phyloP scores from a whole-genome alignment of 805 yeast species.

The Hanseniaspora hatyaiensis region DNA sequence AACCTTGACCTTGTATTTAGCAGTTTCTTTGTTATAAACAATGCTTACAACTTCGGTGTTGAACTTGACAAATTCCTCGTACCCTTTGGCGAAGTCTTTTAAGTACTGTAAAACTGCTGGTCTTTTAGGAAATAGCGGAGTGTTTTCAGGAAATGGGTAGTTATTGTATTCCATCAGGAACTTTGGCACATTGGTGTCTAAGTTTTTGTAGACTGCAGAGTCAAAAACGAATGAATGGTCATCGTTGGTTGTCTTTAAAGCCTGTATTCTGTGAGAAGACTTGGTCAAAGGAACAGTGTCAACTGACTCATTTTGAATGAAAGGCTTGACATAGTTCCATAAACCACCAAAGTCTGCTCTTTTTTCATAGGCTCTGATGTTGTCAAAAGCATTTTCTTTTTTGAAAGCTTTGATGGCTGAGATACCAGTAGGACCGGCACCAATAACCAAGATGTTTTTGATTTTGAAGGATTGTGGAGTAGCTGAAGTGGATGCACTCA shows the following conservation, averaged over 20 bases:
- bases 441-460: conserved; percentile 46
- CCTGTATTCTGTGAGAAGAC: conserved; percentile 21
- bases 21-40: conserved; percentile 18
- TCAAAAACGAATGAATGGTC: conserved; percentile 32
- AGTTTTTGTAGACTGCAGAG: conserved; percentile 45
- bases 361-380: conserved; percentile 47
- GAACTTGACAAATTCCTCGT: conserved; percentile 34
- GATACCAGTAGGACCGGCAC: conserved; percentile 63
- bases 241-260: conserved; percentile 16
- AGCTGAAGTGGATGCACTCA: conserved; percentile 1
- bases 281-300: conserved; percentile 26
- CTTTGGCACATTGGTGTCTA: conserved; percentile 57
- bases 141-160: conserved; percentile 35
- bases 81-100: conserved; percentile 37
- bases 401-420: conserved; percentile 50
- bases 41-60: conserved; percentile 40
- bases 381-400: conserved; percentile 37
- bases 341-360: conserved; percentile 52
- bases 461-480: conserved; percentile 10
- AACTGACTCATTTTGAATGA: conserved; percentile 20
- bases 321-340: conserved; percentile 47
- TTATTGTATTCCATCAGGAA: conserved; percentile 51
- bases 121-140: conserved; percentile 49
- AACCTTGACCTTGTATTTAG: conserved; percentile 35
- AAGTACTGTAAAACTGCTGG: conserved; percentile 49